Evolutionary conservation across 805 yeast genomes (phyloP).

Genomic region (Ogataea haglerorum): DNA sequence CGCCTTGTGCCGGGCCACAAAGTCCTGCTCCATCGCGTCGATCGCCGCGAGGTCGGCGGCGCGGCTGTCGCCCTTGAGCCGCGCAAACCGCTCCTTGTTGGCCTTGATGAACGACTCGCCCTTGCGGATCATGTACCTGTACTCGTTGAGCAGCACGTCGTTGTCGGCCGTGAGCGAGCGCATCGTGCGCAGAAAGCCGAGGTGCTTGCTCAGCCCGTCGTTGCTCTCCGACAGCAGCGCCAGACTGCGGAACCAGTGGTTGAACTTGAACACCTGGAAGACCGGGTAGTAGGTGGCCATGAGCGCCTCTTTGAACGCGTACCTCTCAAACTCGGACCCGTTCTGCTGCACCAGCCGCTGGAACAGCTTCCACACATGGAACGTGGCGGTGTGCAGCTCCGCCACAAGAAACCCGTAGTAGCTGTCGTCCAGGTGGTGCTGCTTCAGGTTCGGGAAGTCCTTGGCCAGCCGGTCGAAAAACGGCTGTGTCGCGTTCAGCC

Average conservation of each 20-base stretch:
- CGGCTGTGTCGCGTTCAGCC: conserved; percentile 7
- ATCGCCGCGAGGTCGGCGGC: conserved; percentile 10
- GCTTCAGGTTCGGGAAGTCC: conserved; percentile 16
- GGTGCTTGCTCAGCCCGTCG: conserved; percentile 15
- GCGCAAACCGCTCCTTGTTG: conserved; percentile 14
- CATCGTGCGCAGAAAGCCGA: conserved; percentile 19
- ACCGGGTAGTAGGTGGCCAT: conserved; percentile 14
- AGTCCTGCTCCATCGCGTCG: conserved; percentile 7
- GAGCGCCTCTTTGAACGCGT: conserved; percentile 11
- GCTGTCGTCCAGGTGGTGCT: conserved; percentile 19
- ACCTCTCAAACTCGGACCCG: conserved; percentile 12
- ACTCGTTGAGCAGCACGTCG: conserved; percentile 15
- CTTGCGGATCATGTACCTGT: conserved; percentile 19
- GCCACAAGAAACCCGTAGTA: conserved; percentile 19
- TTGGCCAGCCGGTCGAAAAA: conserved; percentile 9
- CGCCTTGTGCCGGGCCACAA: conserved; percentile 13
- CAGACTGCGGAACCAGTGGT: conserved; percentile 22
- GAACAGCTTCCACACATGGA: conserved; percentile 14
- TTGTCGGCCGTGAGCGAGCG: conserved; percentile 14
- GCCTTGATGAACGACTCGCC: conserved; percentile 17
- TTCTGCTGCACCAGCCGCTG: conserved; percentile 5
- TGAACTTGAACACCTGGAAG: conserved; percentile 22
- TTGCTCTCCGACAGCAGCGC: conserved; percentile 16
- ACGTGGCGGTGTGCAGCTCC: conserved; percentile 5
- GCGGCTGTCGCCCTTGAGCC: conserved; percentile 7